Conservation (phyloP, 768 basidiomycete species). For the Lactifluus hygrophoroides region DNA sequence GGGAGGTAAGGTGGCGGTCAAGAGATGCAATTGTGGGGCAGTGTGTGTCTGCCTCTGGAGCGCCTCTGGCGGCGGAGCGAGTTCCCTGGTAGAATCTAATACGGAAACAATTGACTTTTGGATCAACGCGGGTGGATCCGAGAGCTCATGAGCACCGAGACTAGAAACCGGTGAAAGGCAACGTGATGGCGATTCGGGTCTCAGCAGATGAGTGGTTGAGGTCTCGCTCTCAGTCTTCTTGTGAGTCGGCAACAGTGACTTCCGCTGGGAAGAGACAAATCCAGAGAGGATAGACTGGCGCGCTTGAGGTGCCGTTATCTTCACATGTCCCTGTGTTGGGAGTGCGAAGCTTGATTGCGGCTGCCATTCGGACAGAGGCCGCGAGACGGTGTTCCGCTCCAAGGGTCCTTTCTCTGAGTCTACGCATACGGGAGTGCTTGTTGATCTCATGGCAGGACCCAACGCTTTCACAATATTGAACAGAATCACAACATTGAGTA, state of each 20-base stretch:
- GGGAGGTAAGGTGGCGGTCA: background rate
- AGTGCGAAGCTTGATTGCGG: background rate
- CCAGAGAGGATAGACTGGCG: background rate
- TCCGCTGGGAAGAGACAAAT: background rate
- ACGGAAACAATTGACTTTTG: slow-evolving; percentile 21
- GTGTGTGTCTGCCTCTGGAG: slow-evolving; percentile 13
- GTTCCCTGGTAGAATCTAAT: slow-evolving; percentile 21
- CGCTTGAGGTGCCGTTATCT: background rate
- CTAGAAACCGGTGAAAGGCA: slow-evolving; percentile 9
- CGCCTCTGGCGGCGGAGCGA: slow-evolving; percentile 18
- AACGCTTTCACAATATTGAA: slow-evolving; percentile 62
- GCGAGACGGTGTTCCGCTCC: background rate
- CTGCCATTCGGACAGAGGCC: background rate
- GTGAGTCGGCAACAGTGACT: slow-evolving; percentile 2
- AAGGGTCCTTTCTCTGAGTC: background rate
- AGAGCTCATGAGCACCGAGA: background rate
- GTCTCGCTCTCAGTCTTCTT: slow-evolving; percentile 9
- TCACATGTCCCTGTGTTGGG: background rate
- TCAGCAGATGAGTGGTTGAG: slow-evolving; percentile 21
- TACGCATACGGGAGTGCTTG: too few relatives aligned
- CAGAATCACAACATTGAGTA: slow-evolving; percentile 57
- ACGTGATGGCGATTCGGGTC: background rate
- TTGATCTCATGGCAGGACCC: slow-evolving; percentile 38
- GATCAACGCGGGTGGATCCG: background rate
- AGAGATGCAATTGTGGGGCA: slow-evolving; percentile 3